Conservation (phyloP, 345 rosid species). For the Lenwebbia sp. region DNA sequence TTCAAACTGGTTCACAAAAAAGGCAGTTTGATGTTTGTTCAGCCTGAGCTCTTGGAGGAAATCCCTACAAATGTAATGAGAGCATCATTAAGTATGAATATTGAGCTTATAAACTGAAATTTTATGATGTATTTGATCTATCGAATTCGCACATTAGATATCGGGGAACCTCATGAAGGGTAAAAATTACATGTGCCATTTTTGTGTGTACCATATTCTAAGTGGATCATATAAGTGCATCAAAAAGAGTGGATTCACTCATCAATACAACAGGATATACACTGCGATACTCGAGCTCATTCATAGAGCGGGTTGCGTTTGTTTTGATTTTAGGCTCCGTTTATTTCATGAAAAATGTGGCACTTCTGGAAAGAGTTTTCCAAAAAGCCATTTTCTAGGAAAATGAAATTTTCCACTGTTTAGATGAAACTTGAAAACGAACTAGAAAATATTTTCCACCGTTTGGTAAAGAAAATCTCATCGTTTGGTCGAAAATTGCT, state of each 20-base stretch:
- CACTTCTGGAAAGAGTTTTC: no score
- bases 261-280: background rate
- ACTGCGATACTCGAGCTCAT: background rate
- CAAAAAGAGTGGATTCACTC: background rate
- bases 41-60: background rate
- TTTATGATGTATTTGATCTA: background rate
- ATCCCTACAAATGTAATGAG: background rate
- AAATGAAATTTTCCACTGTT: no score
- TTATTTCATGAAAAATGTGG: no score
- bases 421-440: no score
- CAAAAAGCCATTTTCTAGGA: no score
- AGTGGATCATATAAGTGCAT: background rate
- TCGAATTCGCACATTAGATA: background rate
- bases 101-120: background rate
- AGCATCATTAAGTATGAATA: background rate
- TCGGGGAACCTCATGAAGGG: background rate
- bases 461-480: no score
- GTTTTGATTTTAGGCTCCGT: background rate
- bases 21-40: background rate
- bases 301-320: background rate
- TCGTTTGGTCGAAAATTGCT: no score
- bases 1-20: background rate
- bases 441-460: no score
- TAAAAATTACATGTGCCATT: background rate
- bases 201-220: background rate